Base-by-base conservation (phyloP, 1,284 basidiomycete species). In the Leccinum angustisporum region DNA sequence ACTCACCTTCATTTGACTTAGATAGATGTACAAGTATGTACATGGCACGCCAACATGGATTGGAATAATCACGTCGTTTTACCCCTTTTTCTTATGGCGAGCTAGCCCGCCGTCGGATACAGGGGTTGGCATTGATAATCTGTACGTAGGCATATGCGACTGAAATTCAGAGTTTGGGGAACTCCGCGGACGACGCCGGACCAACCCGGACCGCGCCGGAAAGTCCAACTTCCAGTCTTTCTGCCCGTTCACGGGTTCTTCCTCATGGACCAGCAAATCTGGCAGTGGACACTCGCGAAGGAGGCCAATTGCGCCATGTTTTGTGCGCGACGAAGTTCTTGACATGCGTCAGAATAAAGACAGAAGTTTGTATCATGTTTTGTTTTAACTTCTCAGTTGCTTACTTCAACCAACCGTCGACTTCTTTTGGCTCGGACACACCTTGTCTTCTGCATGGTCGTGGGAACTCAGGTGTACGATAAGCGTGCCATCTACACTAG, bases 341-440 rank as follows among this genome's bases (percentile, higher is more conserved):
- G 70, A 76, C 2, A 83, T 91, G 86, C 76, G 72, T 60, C 77
- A 79, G 38, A 77, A 78, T 52, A 69, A 69, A 11, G 61, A 63
- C 11, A 77, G 74, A 76, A 80, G 81, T 80, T 62, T 13, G 68
- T 61, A 21, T 51, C n/a, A 30, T 14, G 2, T 38, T 16, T 14
- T 7, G 6, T 34, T 9, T 6, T 40, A n/a, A 25, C 30, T 16
- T 33, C 43, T 5, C 14, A 38, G 9, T 51, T 33, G 13, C 25
- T 50, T 25, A 61, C 50, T 1, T 10, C 48, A 34, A 25, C 36
- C 63, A 83, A 81, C 73, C 9, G 62, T 68, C 48, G 86, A 87
- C 61, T 88, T 86, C 66, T 91, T 81, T 71, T 87, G 87, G 87
- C 75, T 92, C 10, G 87, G 87, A 10, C 75, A 84, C n/a, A 79